These are phyloP conservation scores for Periconia digitata DNA, from an alignment of 2,329 filamentous ascomycete genomes.

Conservation along the genomic window DNA sequence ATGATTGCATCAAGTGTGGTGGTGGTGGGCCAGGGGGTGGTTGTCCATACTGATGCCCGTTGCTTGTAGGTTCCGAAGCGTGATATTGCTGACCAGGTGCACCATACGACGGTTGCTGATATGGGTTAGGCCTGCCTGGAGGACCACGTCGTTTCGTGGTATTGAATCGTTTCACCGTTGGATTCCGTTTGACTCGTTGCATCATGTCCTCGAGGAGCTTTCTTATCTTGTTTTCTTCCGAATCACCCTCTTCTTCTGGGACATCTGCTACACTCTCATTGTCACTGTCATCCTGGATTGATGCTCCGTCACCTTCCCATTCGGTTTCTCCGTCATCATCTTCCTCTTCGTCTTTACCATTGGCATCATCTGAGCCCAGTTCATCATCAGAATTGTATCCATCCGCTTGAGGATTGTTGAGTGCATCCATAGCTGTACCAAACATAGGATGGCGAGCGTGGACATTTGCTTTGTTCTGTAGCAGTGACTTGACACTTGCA, in stretches of 20 bases:
- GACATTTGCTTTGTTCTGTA: constrained; percentile 22
- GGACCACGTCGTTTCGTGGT: constrained; percentile 14
- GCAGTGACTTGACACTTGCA: constrained; percentile 17
- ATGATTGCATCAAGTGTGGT: constrained; percentile 1
- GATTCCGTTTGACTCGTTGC: constrained; percentile 23
- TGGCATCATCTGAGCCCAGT: constrained; percentile 7
- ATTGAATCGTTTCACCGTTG: constrained; percentile 19
- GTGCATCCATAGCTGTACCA: constrained; percentile 15
- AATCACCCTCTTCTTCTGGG: constrained; percentile 16
- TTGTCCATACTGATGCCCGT: background rate
- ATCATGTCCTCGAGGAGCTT: constrained; percentile 23
- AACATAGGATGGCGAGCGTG: constrained; percentile 16
- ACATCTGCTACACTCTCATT: constrained; percentile 22
- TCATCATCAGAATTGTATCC: constrained; percentile 23
- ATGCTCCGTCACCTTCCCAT: constrained; percentile 2
- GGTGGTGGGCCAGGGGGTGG: background rate
- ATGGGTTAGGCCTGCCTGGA: constrained; percentile 6
- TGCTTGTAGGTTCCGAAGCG: background rate
- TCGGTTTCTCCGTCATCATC: constrained; percentile 17
- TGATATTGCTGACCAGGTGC: background rate
- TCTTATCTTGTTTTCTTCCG: constrained; percentile 21
- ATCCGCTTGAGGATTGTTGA: constrained; percentile 12
- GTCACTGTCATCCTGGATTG: constrained; percentile 19
- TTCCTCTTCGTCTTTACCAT: constrained; percentile 11
- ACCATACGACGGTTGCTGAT: constrained; percentile 2